Evolutionary conservation across 116 monocot species (phyloP).

Genomic region (Phalaenopsis hybrid): DNA sequence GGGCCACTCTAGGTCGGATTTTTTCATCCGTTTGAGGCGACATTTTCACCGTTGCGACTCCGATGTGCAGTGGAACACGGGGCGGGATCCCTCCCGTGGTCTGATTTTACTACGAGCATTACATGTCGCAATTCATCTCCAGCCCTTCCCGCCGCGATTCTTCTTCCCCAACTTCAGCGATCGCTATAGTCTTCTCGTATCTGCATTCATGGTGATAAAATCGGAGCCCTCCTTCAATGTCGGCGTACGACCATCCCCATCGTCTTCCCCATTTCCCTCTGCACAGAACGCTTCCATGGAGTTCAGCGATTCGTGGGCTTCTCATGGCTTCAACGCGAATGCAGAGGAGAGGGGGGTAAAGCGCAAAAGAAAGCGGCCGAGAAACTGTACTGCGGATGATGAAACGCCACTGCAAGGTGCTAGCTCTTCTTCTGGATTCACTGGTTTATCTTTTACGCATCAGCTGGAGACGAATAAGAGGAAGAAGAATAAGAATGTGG

Average conservation of each 20-base stretch:
- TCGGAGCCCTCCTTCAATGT: slow-evolving; percentile 29
- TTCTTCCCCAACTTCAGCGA: neutral
- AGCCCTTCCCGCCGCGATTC: too few relatives aligned
- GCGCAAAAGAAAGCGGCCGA: slow-evolving; percentile 78
- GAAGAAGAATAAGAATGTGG: slow-evolving; percentile 15
- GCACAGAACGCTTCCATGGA: slow-evolving; percentile 16
- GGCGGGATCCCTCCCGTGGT: too few relatives aligned
- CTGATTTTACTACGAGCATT: too few relatives aligned
- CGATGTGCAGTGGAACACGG: too few relatives aligned
- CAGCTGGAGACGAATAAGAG: slow-evolving; percentile 15
- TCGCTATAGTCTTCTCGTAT: neutral
- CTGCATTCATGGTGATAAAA: slow-evolving; percentile 24
- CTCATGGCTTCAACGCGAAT: neutral
- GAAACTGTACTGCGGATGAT: slow-evolving; percentile 55
- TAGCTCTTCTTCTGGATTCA: neutral
- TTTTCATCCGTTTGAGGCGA: too few relatives aligned
- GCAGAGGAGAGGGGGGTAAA: slow-evolving; percentile 27
- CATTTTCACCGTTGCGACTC: too few relatives aligned
- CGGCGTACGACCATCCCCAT: slow-evolving; percentile 24
- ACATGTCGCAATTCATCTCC: too few relatives aligned
- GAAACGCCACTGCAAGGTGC: slow-evolving; percentile 1
- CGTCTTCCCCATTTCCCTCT: slow-evolving; percentile 4
- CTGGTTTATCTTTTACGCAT: neutral
- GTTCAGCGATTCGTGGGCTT: neutral
- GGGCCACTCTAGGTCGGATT: too few relatives aligned